Conservation (phyloP, 257 asterid species). For the Fraxinus americana region DNA sequence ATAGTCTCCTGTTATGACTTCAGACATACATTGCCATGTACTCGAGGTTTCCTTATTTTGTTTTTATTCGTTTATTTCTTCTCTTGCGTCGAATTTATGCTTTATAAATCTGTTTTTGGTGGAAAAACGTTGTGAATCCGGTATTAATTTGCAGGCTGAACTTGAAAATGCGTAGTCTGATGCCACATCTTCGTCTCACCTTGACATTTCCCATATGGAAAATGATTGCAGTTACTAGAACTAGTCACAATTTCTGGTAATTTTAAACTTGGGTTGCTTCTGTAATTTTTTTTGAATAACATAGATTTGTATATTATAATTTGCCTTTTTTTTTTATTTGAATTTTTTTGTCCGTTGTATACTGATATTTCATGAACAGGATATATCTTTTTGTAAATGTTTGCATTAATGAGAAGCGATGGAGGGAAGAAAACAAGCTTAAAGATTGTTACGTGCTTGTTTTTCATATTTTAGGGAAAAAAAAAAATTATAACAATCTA, state of each 20-base stretch:
- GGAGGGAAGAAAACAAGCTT: not conserved
- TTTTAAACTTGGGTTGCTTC: constrained; percentile 1
- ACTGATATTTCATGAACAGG: not conserved
- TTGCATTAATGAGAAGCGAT: not conserved
- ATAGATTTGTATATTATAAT: constrained; percentile 16
- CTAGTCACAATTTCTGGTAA: constrained; percentile 23
- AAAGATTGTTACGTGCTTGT: not conserved
- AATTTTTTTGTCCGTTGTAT: not conserved
- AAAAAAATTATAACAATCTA: too few species aligned
- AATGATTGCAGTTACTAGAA: constrained; percentile 45
- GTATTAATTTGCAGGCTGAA: constrained; percentile 59
- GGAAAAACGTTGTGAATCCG: not conserved
- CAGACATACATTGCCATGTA: not conserved
- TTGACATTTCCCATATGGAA: constrained; percentile 32
- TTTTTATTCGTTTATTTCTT: not conserved
- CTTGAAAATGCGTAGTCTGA: constrained; percentile 44
- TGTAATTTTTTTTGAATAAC: not conserved
- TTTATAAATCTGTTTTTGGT: not conserved
- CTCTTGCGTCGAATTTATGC: not conserved
- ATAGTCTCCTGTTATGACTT: not conserved
- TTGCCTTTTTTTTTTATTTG: not conserved
- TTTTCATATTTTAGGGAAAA: too few species aligned
- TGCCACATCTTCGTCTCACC: constrained; percentile 28
- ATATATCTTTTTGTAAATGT: constrained; percentile 14
- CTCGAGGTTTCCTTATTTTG: not conserved